phyloP scores from a whole-genome alignment of 2,329 filamentous ascomycete species.

The Ustilaginoidea virens region DNA sequence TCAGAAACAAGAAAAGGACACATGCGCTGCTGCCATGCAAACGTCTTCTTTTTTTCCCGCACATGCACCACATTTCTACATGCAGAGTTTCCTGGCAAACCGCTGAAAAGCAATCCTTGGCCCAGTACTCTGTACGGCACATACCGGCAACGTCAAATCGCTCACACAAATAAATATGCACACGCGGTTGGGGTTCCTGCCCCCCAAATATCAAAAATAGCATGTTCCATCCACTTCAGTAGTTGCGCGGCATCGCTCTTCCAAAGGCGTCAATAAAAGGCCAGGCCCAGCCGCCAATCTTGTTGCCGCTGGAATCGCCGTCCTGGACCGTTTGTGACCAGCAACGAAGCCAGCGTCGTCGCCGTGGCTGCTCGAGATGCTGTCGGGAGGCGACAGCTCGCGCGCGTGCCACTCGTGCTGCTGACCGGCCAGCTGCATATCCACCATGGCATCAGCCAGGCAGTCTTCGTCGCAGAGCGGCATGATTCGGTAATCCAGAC shows the following conservation, averaged over 20 bases:
- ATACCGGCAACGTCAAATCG: too few species aligned
- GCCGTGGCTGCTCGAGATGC: conserved; percentile 10
- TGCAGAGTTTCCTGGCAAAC: too few species aligned
- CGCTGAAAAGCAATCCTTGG: too few species aligned
- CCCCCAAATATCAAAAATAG: conserved; percentile 6
- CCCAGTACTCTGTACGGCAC: too few species aligned
- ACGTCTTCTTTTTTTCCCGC: too few species aligned
- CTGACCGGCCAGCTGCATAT: conserved; percentile 44
- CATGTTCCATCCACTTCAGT: conserved; percentile 6
- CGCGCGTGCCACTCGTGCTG: conserved; percentile 13
- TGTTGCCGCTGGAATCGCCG: conserved; percentile 8
- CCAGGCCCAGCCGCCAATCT: conserved; percentile 9
- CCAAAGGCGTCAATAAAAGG: conserved; percentile 12
- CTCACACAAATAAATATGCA: too few species aligned
- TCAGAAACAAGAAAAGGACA: too few species aligned
- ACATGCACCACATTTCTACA: too few species aligned
- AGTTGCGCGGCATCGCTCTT: conserved; percentile 9
- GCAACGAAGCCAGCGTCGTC: conserved; percentile 14
- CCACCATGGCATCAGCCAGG: conserved; percentile 42
- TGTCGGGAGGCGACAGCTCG: conserved; percentile 16
- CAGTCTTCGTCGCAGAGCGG: conserved; percentile 41
- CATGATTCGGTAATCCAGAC: conserved; percentile 46
- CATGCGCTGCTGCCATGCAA: too few species aligned
- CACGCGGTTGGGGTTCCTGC: too few species aligned
- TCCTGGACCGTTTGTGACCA: conserved; percentile 21